These are phyloP conservation scores for Ogataea degrootiae DNA, from an alignment of 805 yeast genomes.

Conservation along the genomic window DNA sequence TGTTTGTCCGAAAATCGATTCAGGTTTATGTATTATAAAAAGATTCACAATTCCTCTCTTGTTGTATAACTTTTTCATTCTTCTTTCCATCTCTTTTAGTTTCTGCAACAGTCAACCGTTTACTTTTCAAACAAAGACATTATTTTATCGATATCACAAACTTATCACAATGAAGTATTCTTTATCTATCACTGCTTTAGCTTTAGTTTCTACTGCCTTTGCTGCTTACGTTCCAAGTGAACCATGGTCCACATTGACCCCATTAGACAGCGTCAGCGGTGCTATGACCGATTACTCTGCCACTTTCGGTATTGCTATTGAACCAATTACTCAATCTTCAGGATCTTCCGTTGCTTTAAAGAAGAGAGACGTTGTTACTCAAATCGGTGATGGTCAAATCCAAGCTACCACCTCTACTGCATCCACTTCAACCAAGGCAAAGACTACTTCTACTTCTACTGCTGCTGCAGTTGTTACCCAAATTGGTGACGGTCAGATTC, in stretches of 20 bases:
- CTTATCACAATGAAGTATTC: constrained; percentile 37
- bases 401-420: constrained; percentile 39
- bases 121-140: background rate
- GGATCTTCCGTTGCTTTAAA: constrained; percentile 25
- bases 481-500: constrained; percentile 58
- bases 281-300: constrained; percentile 47
- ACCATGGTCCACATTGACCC: constrained; percentile 65
- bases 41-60: background rate
- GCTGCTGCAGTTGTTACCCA: constrained; percentile 36
- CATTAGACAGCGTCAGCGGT: constrained; percentile 46
- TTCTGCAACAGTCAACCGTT: background rate
- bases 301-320: constrained; percentile 68
- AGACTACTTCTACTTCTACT: constrained; percentile 9
- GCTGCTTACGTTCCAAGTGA: constrained; percentile 58
- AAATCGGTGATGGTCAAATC: constrained; percentile 48
- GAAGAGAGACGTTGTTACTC: constrained; percentile 36
- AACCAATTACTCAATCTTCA: constrained; percentile 37
- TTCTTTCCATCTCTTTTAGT: background rate
- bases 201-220: constrained; percentile 38
- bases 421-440: constrained; percentile 16
- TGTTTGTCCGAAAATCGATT: background rate
- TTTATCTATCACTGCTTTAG: constrained; percentile 32
- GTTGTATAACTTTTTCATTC: background rate
- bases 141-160: background rate
- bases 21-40: background rate